Percentiles rank a stretch among this genome's conserved stretches.
phyloP scores from a whole-genome alignment of 106 monocot genomes.

The Dendrobium huoshanense region DNA sequence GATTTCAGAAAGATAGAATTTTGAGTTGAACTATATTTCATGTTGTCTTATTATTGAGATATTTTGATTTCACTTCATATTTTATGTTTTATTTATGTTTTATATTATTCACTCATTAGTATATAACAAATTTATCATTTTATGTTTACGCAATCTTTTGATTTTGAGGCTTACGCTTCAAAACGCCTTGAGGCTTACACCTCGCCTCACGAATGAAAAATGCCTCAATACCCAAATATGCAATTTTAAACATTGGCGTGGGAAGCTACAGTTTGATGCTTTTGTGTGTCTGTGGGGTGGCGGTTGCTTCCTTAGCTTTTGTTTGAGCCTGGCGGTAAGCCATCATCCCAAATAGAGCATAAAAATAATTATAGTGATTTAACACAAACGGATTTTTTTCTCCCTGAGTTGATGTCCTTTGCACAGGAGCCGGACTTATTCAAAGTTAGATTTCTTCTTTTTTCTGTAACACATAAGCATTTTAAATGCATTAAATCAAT shows the following conservation, averaged over 20 bases:
- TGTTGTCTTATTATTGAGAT: no score
- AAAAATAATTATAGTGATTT: neutral
- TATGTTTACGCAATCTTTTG: no score
- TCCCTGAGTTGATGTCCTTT: neutral
- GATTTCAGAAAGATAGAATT: no score
- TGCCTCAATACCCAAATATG: no score
- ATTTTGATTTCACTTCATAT: no score
- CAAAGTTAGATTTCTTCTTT: neutral
- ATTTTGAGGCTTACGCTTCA: no score
- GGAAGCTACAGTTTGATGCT: neutral
- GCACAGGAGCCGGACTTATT: neutral
- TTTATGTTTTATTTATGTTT: no score
- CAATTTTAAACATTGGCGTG: neutral
- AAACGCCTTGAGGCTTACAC: no score
- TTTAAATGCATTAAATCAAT: neutral
- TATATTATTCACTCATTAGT: no score
- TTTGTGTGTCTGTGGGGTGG: neutral
- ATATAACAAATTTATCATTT: no score
- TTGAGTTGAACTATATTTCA: no score
- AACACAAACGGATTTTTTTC: neutral
- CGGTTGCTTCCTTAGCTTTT: neutral
- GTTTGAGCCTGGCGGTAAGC: neutral
- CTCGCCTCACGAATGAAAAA: no score
- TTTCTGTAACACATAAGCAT: neutral
- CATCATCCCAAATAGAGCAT: neutral